phyloP scores from a whole-genome alignment of 768 basidiomycete species.

The Trametes punicea region DNA sequence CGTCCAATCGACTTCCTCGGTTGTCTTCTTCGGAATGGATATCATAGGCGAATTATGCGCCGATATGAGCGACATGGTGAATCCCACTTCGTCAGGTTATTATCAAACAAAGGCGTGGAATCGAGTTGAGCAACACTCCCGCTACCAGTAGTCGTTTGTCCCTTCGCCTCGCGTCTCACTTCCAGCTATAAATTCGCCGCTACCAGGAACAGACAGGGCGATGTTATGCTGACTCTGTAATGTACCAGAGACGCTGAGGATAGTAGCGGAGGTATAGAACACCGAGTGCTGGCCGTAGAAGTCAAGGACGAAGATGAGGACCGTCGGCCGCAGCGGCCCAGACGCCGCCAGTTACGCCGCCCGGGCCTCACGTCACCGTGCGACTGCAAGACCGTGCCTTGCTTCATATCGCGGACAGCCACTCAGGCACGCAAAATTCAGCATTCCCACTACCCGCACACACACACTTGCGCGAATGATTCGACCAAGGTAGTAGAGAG shows the following conservation, averaged over 20 bases:
- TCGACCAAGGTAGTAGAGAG: neutral
- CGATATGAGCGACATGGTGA: conserved; percentile 39
- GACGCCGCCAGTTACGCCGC: neutral
- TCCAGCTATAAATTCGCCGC: no score
- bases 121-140: no score
- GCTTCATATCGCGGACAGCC: neutral
- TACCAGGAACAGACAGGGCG: no score
- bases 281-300: neutral
- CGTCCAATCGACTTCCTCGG: conserved; percentile 96
- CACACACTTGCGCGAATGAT: neutral
- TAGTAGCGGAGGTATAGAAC: no score
- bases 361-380: conserved; percentile 18
- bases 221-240: no score
- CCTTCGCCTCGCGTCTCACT: no score
- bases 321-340: neutral
- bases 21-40: conserved; percentile 90
- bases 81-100: no score
- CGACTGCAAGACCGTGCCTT: neutral
- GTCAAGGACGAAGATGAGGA: neutral
- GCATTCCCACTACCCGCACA: neutral
- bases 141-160: no score
- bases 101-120: neutral
- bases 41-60: conserved; percentile 85
- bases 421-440: neutral
- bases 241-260: no score